Evolutionary conservation across 2,329 filamentous ascomycete species (phyloP).

Genomic region (Akanthomyces uredinophilus): DNA sequence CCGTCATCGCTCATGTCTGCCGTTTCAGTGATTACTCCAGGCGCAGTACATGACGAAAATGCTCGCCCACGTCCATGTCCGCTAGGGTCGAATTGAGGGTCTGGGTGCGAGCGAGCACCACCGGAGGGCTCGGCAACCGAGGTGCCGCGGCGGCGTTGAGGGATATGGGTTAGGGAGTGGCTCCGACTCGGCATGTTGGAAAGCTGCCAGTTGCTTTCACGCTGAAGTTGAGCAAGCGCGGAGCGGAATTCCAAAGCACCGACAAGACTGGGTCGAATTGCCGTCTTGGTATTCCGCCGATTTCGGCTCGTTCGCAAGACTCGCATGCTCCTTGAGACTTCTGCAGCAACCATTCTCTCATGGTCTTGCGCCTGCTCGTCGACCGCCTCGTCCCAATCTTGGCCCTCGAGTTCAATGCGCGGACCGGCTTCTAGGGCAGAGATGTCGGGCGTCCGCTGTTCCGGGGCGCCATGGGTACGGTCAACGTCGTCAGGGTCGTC

Average conservation of each 20-base stretch:
- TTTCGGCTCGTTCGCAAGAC: constrained; percentile 63
- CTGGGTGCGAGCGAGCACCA: background rate
- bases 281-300: constrained; percentile 69
- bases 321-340: constrained; percentile 91
- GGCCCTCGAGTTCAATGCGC: constrained; percentile 42
- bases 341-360: constrained; percentile 65
- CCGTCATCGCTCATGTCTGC: constrained; percentile 2
- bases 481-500: constrained; percentile 44
- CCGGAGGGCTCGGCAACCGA: constrained; percentile 22
- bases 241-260: constrained; percentile 92
- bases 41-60: constrained; percentile 5
- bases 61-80: constrained; percentile 8
- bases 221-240: constrained; percentile 79
- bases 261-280: constrained; percentile 87
- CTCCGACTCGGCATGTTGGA: constrained; percentile 64
- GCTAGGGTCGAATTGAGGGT: constrained; percentile 10
- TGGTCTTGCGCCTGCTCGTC: constrained; percentile 48
- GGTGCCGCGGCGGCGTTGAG: constrained; percentile 24
- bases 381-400: constrained; percentile 33
- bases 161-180: constrained; percentile 32
- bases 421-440: constrained; percentile 40
- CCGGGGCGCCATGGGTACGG: constrained; percentile 18
- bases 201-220: constrained; percentile 69
- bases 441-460: constrained; percentile 30
- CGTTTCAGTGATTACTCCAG: constrained; percentile 2